Conservation (phyloP, 371 early-diverging fungal species). For the Mortierella sp. region DNA sequence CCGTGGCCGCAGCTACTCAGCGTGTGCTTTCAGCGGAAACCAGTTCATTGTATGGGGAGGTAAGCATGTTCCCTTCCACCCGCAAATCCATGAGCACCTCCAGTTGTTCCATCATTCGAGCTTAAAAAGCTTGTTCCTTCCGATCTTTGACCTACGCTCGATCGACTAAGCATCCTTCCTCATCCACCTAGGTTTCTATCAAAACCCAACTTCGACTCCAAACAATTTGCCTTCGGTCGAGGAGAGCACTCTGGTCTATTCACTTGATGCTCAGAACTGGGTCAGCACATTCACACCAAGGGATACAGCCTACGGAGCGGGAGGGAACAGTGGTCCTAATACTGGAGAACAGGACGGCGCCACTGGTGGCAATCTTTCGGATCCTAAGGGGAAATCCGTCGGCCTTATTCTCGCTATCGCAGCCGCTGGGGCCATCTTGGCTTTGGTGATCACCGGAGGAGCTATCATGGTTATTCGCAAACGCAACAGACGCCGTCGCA, state of each 20-base stretch:
- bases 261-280: conserved; percentile 17
- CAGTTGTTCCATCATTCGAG: no score
- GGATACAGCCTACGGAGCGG: background rate
- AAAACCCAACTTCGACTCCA: no score
- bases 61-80: no score
- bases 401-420: conserved; percentile 27
- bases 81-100: no score
- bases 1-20: conserved; percentile 26
- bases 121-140: no score
- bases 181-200: no score
- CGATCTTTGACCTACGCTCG: no score
- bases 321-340: background rate
- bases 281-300: conserved; percentile 19
- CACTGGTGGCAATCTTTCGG: background rate
- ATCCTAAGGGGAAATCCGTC: conserved; percentile 13
- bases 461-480: conserved; percentile 21
- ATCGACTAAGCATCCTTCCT: no score
- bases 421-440: conserved; percentile 19
- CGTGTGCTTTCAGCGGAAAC: conserved; percentile 23
- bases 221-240: conserved; percentile 27
- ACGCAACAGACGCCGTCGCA: conserved; percentile 15
- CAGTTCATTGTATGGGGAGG: conserved; percentile 39
- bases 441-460: conserved; percentile 15
- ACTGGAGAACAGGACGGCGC: background rate
- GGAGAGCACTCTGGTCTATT: conserved; percentile 28